phyloP scores from a whole-genome alignment of 371 early-diverging fungal genomes.

The Phascolomyces articulosus region DNA sequence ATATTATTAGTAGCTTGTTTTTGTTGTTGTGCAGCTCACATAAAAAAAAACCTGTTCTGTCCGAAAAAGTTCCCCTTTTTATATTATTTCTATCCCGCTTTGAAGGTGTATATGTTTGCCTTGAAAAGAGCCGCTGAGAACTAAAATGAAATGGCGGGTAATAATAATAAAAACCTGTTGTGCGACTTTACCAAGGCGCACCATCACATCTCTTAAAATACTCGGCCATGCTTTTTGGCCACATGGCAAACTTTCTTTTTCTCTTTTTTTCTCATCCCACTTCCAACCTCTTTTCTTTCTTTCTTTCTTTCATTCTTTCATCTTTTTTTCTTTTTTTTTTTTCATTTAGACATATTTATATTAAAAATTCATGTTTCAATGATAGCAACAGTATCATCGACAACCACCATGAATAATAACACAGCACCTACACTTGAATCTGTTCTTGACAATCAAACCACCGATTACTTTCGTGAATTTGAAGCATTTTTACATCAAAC shows the following conservation, averaged over 20 bases:
- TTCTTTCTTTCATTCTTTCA: slow-evolving; percentile 15
- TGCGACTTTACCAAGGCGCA: neutral
- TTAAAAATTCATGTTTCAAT: slow-evolving; percentile 9
- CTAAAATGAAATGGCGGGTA: neutral
- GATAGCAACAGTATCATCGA: neutral
- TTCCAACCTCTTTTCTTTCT: slow-evolving; percentile 3
- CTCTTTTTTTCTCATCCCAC: slow-evolving; percentile 3
- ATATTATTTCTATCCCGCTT: no score
- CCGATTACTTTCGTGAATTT: slow-evolving; percentile 39
- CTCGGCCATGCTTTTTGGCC: slow-evolving; percentile 2
- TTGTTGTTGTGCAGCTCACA: no score
- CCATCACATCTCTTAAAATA: neutral
- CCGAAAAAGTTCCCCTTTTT: neutral
- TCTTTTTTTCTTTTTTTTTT: slow-evolving; percentile 9
- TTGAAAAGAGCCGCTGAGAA: no score
- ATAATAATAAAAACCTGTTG: neutral
- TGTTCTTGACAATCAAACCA: slow-evolving; percentile 27
- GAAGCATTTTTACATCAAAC: slow-evolving; percentile 37
- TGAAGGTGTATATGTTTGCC: no score
- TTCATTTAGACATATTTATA: neutral
- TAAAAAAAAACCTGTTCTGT: slow-evolving; percentile 7
- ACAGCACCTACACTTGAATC: slow-evolving; percentile 36
- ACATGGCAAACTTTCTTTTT: slow-evolving; percentile 20
- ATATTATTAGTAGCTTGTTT: no score
- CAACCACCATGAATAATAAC: no score